Percentiles rank a stretch among this genome's conserved stretches.
Evolutionary conservation across 495 filamentous ascomycete genomes (phyloP).

Genomic region (Xylaria castorea): DNA sequence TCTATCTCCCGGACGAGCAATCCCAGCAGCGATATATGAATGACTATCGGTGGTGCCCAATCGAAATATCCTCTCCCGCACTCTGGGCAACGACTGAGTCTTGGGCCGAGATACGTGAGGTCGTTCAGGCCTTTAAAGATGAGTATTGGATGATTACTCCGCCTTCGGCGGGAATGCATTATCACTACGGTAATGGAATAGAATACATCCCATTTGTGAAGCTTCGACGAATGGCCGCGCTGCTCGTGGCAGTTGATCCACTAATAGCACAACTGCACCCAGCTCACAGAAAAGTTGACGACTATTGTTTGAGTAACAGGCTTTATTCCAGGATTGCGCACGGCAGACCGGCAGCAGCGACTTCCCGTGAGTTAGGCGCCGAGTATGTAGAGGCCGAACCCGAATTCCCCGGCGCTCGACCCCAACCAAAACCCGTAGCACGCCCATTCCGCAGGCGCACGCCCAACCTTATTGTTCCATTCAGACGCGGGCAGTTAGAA

Average conservation of each 20-base stretch:
- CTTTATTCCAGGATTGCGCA: constrained; percentile 21
- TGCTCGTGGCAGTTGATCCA: constrained; percentile 30
- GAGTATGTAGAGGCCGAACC: neutral
- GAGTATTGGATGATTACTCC: constrained; percentile 20
- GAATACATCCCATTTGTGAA: constrained; percentile 13
- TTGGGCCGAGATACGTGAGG: constrained; percentile 27
- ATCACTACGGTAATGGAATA: constrained; percentile 32
- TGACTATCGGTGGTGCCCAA: constrained; percentile 19
- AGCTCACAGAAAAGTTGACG: constrained; percentile 13
- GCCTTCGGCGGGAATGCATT: constrained; percentile 24
- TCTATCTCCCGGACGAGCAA: neutral
- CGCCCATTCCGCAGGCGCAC: neutral
- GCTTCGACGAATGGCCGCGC: constrained; percentile 25
- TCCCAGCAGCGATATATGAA: neutral
- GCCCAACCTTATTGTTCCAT: neutral
- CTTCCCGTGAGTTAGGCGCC: neutral
- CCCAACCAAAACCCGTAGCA: neutral
- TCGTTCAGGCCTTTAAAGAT: constrained; percentile 26
- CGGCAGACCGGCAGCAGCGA: neutral
- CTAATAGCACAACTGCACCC: constrained; percentile 33
- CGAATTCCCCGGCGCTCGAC: neutral
- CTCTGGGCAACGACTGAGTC: constrained; percentile 28
- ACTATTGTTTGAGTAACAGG: constrained; percentile 16
- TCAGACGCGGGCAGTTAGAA: constrained; percentile 1
- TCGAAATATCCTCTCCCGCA: constrained; percentile 30